Evolutionary conservation across 1,139 yeast genomes (phyloP).

Genomic region (Hyphopichia burtonii): DNA sequence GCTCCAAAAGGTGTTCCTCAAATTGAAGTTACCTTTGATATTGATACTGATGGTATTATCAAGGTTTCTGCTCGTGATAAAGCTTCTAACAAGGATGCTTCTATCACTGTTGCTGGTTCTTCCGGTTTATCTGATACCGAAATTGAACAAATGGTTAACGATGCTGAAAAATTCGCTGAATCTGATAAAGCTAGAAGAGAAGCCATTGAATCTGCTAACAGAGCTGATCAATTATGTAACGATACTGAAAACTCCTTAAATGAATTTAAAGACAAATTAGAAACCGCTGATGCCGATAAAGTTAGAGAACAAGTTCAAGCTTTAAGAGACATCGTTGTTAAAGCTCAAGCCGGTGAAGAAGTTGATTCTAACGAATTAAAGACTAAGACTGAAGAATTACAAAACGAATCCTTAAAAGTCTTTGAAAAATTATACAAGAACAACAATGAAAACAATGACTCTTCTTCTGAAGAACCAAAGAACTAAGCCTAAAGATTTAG

Average conservation of each 20-base stretch:
- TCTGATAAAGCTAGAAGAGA: conserved; percentile 94
- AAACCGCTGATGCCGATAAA: conserved; percentile 82
- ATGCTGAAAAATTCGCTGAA: conserved; percentile 97
- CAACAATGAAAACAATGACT: conserved; percentile 33
- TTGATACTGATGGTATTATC: conserved; percentile 96
- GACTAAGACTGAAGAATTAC: conserved; percentile 92
- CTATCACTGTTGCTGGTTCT: conserved; percentile 98
- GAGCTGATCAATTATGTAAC: conserved; percentile 94
- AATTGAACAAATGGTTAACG: conserved; percentile 97
- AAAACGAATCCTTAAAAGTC: conserved; percentile 86
- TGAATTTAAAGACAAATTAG: conserved; percentile 93
- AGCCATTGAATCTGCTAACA: conserved; percentile 93
- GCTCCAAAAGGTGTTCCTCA: conserved; percentile 98
- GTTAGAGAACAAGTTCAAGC: conserved; percentile 73
- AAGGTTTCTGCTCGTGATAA: conserved; percentile 98
- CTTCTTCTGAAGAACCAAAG: conserved; percentile 42
- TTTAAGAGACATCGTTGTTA: conserved; percentile 87
- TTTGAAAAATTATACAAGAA: conserved; percentile 97
- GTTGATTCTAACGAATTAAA: conserved; percentile 83
- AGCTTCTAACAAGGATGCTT: conserved; percentile 97
- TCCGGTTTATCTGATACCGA: conserved; percentile 96
- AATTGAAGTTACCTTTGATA: conserved; percentile 91
- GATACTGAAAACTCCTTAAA: conserved; percentile 93
- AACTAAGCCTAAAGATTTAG: no score
- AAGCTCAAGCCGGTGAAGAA: conserved; percentile 91